Evolutionary conservation across 2,329 filamentous ascomycete genomes (phyloP), one percentile per base, ranked within the genome.

Genomic region (Phialophora chinensis): DNA sequence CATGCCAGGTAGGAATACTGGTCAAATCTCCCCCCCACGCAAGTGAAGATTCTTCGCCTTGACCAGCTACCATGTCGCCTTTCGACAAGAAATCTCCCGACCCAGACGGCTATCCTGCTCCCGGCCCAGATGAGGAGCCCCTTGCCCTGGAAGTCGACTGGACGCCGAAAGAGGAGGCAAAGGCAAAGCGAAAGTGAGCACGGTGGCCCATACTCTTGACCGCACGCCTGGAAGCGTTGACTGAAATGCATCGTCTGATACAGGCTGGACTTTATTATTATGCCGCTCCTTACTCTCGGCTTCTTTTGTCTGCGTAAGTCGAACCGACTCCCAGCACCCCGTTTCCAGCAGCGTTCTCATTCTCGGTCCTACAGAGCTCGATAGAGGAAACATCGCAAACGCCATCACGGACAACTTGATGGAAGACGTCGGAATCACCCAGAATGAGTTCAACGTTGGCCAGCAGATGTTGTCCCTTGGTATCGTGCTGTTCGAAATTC

Each of bases 401-500:
- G 84, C 84, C 2, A 70, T 86, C 47, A 86, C 84, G 2, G 84
- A 85, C 49, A 82, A 78, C 2, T 83, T 86, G 70, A 80, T 84
- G 53, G 72, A 78, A 23, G 84, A 86, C 69, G 78, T 86, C 23
- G 75, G 78, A 17, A 80, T 86, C 67, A 79, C 78, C 2, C 83
- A 83, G 4, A 80, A 85, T 65, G 80, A 85, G 67, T 81, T 85
- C 73, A 87, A 87, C 69, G 82, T 86, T 35, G 84, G 84, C 3
- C 80, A 83, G 27, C 82, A 84, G 66, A 76, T 86, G 65, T 76
- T 86, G 0, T 84, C 82, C 0, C 76, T 83, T 1, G 82, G 82
- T 17, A 85, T 85, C 50, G 82, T 85, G 2, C 75, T 84, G 3
- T 75, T 76, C 60, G 79, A 78, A 29, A 81, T 87, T n/a, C 78